Evolutionary conservation across 345 rosid species (phyloP).

Genomic region (Bretschneidera sinensis): DNA sequence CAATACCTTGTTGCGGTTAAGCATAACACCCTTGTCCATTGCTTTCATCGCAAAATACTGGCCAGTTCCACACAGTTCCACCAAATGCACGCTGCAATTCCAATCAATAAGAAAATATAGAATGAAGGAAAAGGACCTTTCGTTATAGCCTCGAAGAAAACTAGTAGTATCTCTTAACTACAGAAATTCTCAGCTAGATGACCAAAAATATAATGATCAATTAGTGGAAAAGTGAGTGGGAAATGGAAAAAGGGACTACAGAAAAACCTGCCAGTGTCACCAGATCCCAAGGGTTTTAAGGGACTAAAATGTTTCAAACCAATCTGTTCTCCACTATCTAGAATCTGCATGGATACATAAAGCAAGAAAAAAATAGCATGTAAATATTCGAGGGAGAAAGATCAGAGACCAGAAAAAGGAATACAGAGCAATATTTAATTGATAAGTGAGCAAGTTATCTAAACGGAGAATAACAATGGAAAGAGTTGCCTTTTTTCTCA

Average conservation of each 20-base stretch:
- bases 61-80: constrained; percentile 72
- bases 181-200: neutral
- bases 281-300: constrained; percentile 85
- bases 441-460: no score
- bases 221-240: no score
- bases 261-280: constrained; percentile 93
- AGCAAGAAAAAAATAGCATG: neutral
- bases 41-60: constrained; percentile 88
- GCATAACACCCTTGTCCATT: constrained; percentile 91
- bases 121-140: no score
- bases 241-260: no score
- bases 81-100: constrained; percentile 77
- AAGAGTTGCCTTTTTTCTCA: no score
- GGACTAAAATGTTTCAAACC: constrained; percentile 82
- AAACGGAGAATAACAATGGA: no score
- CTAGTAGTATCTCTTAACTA: neutral
- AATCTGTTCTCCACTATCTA: constrained; percentile 63
- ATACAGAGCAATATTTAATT: neutral
- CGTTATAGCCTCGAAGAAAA: neutral
- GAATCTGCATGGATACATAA: constrained; percentile 33
- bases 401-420: neutral
- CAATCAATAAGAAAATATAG: constrained; percentile 1
- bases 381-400: neutral
- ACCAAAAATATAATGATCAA: neutral
- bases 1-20: constrained; percentile 82